Percentiles rank a stretch among this genome's conserved stretches.
Evolutionary conservation across 257 asterid species (phyloP).

Genomic region (Solanum verrucosum): DNA sequence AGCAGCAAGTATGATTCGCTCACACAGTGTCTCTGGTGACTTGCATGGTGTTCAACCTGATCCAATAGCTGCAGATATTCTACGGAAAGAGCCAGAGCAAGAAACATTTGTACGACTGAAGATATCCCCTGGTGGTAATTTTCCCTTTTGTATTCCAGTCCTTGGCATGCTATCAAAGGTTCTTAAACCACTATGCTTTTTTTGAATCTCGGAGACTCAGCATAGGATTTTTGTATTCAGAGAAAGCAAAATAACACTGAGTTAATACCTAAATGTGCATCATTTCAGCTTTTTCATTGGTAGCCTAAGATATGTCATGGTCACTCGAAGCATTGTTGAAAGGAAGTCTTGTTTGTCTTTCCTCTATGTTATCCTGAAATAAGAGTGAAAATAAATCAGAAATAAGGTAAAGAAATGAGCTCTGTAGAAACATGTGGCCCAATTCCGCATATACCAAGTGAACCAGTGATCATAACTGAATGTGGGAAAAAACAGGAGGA

Average conservation of each 20-base stretch:
- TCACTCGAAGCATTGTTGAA: neutral
- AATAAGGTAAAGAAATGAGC: neutral
- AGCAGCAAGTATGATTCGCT: conserved; percentile 70
- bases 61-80: conserved; percentile 89
- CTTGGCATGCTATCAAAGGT: neutral
- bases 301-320: neutral
- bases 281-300: neutral
- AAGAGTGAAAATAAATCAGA: neutral
- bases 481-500: neutral
- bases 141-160: conserved; percentile 6
- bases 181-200: neutral
- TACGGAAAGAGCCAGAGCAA: conserved; percentile 90
- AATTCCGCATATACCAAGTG: neutral
- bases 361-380: neutral
- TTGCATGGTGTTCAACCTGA: conserved; percentile 89
- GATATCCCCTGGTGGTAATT: conserved; percentile 76
- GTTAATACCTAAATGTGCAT: neutral
- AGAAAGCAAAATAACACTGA: neutral
- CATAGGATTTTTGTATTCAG: neutral
- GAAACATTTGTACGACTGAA: conserved; percentile 79
- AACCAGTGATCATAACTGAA: neutral
- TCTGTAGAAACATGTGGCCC: neutral
- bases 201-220: neutral
- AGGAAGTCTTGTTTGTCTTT: neutral
- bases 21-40: conserved; percentile 89